Percentiles rank a stretch among this genome's conserved stretches.
These are phyloP conservation scores for Clavariopsis aquatica DNA, from an alignment of 495 filamentous ascomycete species.

Conservation along the genomic window DNA sequence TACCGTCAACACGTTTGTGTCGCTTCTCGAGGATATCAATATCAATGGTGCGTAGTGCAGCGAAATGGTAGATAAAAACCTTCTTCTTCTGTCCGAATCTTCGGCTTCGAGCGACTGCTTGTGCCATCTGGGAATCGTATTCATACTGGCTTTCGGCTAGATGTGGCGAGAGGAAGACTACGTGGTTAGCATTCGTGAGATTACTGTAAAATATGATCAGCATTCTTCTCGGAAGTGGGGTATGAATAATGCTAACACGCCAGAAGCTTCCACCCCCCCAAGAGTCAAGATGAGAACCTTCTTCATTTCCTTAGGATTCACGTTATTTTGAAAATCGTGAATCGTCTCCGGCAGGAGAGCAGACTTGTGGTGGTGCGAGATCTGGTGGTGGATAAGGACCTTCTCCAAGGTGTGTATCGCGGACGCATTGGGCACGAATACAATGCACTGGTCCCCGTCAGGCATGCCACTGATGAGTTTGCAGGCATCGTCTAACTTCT, in stretches of 20 bases:
- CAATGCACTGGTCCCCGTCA: constrained; percentile 43
- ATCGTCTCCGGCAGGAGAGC: constrained; percentile 32
- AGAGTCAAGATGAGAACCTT: constrained; percentile 69
- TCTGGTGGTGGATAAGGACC: constrained; percentile 42
- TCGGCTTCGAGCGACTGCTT: constrained; percentile 69
- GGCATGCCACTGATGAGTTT: constrained; percentile 36
- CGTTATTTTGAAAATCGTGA: constrained; percentile 50
- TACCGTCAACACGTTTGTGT: constrained; percentile 28
- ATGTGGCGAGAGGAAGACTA: constrained; percentile 71
- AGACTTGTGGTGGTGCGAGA: constrained; percentile 43
- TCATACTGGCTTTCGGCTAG: constrained; percentile 56
- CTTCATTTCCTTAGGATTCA: constrained; percentile 32
- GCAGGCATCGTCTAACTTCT: constrained; percentile 40
- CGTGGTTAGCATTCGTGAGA: constrained; percentile 71
- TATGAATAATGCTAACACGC: constrained; percentile 56
- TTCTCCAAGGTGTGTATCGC: constrained; percentile 40
- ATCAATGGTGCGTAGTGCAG: constrained; percentile 66
- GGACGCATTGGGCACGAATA: constrained; percentile 45
- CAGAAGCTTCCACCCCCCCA: constrained; percentile 64
- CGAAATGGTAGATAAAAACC: constrained; percentile 71
- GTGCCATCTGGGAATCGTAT: constrained; percentile 63
- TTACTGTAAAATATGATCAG: constrained; percentile 53
- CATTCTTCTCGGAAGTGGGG: constrained; percentile 1
- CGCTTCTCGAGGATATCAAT: constrained; percentile 62
- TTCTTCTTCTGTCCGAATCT: constrained; percentile 67